Evolutionary conservation across 768 basidiomycete genomes (phyloP).

Genomic region (Gelatoporia subvermispora): DNA sequence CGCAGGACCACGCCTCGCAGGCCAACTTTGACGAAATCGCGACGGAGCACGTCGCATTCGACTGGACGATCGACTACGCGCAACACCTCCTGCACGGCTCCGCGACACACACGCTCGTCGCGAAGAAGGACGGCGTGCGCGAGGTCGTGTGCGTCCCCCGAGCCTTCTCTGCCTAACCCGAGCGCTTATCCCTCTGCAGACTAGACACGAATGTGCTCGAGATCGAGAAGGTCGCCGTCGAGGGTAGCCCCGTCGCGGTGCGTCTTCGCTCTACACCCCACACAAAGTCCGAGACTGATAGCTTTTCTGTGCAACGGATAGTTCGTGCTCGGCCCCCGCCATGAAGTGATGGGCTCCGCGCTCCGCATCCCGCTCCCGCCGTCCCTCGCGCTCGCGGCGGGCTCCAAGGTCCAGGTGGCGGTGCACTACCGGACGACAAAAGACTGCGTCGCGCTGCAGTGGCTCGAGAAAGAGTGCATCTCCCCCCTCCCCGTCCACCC

Average conservation of each 20-base stretch:
- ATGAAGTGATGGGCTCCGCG: constrained; percentile 75
- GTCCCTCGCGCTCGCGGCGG: constrained; percentile 35
- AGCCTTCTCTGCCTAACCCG: neutral
- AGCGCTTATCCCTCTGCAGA: constrained; percentile 26
- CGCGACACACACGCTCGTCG: constrained; percentile 56
- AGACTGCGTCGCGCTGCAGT: constrained; percentile 75
- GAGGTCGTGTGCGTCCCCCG: constrained; percentile 51
- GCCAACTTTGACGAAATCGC: constrained; percentile 71
- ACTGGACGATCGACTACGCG: constrained; percentile 78
- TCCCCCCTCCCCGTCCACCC: neutral
- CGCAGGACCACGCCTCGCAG: constrained; percentile 65
- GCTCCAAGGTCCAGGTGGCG: constrained; percentile 41
- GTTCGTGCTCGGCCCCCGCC: constrained; percentile 51
- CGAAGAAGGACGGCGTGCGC: constrained; percentile 46
- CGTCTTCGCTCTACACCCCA: constrained; percentile 25
- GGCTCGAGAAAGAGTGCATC: constrained; percentile 74
- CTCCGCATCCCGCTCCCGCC: constrained; percentile 53
- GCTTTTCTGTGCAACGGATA: constrained; percentile 18
- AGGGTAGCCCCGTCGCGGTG: constrained; percentile 44
- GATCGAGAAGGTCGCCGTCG: constrained; percentile 50
- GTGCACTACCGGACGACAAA: constrained; percentile 72
- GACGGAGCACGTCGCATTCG: constrained; percentile 63
- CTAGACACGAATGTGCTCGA: constrained; percentile 75
- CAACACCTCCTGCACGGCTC: constrained; percentile 56
- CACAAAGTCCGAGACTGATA: neutral